Evolutionary conservation across 2,329 filamentous ascomycete genomes (phyloP), one percentile per base, ranked within the genome.

Genomic region (Blumeria graminis): DNA sequence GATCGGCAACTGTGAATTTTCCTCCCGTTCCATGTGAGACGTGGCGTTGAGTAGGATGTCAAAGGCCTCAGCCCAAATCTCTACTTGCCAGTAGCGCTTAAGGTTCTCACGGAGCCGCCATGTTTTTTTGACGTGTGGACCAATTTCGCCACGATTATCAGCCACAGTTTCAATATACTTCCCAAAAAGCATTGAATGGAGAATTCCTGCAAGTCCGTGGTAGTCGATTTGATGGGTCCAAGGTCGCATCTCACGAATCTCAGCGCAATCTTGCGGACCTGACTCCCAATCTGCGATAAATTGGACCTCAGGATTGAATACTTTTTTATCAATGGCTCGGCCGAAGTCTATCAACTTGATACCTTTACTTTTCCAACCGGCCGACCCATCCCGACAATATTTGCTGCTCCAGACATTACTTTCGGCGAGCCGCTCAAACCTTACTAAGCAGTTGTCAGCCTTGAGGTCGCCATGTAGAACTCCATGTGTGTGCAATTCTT

Each of bases 181-280:
- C 9, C 92, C 90, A 66, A 95, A 98, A 3, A 98, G 76, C 63
- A 98, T 76, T 46, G 80, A 83, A 69, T 98, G 88, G 4, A 96
- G 74, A 28, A 86, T 85, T 4, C 87, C 88, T 0, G 92, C 92
- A 0, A 95, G 75, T 11, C 92, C 92, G 68, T 94, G 86, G 64
- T 96, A 93, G 71, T 98, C 92, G 62, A 95, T 86, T 68, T 98
- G 92, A 72, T 88, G 95, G 1, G 90, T 96, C 92, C 92, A 98
- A 0, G 89, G 88, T 0, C 90, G 77, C 57, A 87, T 78, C 70
- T 98, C 90, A 51, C 89, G 83, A 78, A 96, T 94, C 73, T 98
- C 92, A 16, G 86, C 83, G 68, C 92, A 98, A 69, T 98, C 92
- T 55, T 87, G 82, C 28, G 84, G 76, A 14, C 78, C 79, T 0